A percentile compares a stretch with the other conserved stretches of the same genome.
These are phyloP conservation scores for Metrosideros polymorpha DNA, from an alignment of 441 rosid species.

Conservation along the genomic window DNA sequence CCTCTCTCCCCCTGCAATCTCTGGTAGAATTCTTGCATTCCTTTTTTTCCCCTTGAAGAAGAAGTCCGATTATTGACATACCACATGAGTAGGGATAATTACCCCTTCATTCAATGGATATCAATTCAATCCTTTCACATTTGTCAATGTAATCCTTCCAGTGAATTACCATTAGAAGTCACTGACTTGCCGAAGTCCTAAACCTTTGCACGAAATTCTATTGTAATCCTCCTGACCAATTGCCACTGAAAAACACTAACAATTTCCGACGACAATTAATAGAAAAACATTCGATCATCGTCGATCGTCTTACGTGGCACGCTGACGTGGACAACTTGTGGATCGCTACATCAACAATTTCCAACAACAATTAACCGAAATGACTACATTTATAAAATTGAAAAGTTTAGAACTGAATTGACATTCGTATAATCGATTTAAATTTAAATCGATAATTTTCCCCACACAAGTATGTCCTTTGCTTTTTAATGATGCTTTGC, in stretches of 20 bases:
- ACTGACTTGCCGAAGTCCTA: background rate
- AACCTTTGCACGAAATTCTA: background rate
- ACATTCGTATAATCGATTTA: background rate
- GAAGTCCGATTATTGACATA: background rate
- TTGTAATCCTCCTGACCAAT: background rate
- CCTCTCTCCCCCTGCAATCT: background rate
- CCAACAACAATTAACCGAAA: rapidly evolving
- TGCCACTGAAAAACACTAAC: rapidly evolving
- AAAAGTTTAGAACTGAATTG: background rate
- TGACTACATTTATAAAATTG: background rate
- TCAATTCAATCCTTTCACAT: background rate
- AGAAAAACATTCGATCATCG: rapidly evolving
- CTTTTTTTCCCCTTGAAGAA: background rate
- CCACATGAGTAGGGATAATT: background rate
- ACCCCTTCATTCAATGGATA: background rate
- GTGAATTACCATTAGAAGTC: rapidly evolving
- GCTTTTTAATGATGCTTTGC: background rate
- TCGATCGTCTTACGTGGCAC: background rate
- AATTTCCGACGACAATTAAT: too few species aligned
- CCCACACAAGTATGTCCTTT: background rate
- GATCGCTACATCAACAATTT: too few species aligned
- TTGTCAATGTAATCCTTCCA: rapidly evolving
- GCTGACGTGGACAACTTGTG: background rate
- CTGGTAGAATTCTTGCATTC: background rate
- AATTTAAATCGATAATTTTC: background rate